These are phyloP conservation scores for Colletotrichum zoysiae DNA, from an alignment of 2,329 filamentous ascomycete genomes.

Conservation along the genomic window DNA sequence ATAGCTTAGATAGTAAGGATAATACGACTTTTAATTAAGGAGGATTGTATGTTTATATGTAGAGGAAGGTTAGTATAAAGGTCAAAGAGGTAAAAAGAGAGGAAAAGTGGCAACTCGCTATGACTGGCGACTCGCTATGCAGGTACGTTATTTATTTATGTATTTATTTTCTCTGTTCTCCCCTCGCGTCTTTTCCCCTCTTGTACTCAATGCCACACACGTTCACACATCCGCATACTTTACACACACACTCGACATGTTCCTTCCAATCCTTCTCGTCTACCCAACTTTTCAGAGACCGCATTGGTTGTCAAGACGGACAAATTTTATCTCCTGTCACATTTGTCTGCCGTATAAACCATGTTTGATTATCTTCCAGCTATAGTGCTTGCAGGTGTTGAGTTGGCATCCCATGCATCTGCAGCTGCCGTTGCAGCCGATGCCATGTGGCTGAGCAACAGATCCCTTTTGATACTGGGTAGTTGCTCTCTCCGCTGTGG, in stretches of 20 bases:
- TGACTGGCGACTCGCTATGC: too few species aligned
- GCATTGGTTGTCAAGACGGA: slow-evolving; percentile 5
- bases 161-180: background rate
- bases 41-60: too few species aligned
- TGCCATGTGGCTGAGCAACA: slow-evolving; percentile 53
- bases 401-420: slow-evolving; percentile 42
- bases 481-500: slow-evolving; percentile 37
- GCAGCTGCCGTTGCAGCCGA: slow-evolving; percentile 50
- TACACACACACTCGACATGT: slow-evolving; percentile 1
- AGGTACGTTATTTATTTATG: too few species aligned
- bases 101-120: too few species aligned
- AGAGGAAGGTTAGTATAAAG: too few species aligned
- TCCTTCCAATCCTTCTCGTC: slow-evolving; percentile 6
- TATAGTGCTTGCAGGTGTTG: slow-evolving; percentile 21
- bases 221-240: slow-evolving; percentile 6
- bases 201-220: slow-evolving; percentile 11
- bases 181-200: background rate
- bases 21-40: too few species aligned
- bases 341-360: background rate
- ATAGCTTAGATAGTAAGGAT: too few species aligned
- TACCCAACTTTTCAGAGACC: background rate
- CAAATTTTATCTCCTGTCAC: background rate
- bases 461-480: slow-evolving; percentile 42
- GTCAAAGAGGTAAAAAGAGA: too few species aligned
- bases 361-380: slow-evolving; percentile 27